Percentiles rank a stretch among this genome's conserved stretches.
Conservation (phyloP, 352 stramenopile species). For the Heterotrichella gracilis region DNA sequence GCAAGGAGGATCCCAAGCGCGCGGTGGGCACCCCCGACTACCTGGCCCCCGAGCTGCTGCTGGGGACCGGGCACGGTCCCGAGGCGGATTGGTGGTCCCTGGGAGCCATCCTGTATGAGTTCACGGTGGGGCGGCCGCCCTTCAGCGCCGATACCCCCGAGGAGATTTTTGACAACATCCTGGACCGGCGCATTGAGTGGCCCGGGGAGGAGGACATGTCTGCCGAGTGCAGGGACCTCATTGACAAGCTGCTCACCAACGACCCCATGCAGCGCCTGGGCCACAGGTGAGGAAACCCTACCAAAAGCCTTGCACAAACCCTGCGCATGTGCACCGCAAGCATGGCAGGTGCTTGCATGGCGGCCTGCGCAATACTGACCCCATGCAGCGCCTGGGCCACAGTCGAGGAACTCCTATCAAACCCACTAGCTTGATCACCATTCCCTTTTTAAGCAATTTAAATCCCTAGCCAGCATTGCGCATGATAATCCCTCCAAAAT, state of each 20-base stretch:
- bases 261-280: constrained; percentile 63
- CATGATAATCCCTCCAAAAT: too few relatives aligned
- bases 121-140: constrained; percentile 82
- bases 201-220: constrained; percentile 24
- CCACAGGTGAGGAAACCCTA: too few relatives aligned
- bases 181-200: constrained; percentile 32
- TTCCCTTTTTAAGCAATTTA: too few relatives aligned
- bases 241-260: constrained; percentile 59
- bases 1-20: constrained; percentile 36
- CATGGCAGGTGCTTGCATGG: constrained; percentile 57
- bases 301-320: too few relatives aligned
- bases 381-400: constrained; percentile 59
- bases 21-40: constrained; percentile 96
- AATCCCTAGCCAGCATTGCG: too few relatives aligned
- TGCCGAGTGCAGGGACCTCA: constrained; percentile 51
- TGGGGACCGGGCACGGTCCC: constrained; percentile 47
- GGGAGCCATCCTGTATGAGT: constrained; percentile 97
- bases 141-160: constrained; percentile 90
- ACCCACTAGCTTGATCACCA: too few relatives aligned
- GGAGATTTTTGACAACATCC: constrained; percentile 77
- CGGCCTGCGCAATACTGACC: constrained; percentile 59
- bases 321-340: too few relatives aligned
- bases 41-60: constrained; percentile 82
- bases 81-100: constrained; percentile 94
- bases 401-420: too few relatives aligned